These are phyloP conservation scores for Isabelozyma gotoi DNA, from an alignment of 805 yeast species.

Conservation along the genomic window DNA sequence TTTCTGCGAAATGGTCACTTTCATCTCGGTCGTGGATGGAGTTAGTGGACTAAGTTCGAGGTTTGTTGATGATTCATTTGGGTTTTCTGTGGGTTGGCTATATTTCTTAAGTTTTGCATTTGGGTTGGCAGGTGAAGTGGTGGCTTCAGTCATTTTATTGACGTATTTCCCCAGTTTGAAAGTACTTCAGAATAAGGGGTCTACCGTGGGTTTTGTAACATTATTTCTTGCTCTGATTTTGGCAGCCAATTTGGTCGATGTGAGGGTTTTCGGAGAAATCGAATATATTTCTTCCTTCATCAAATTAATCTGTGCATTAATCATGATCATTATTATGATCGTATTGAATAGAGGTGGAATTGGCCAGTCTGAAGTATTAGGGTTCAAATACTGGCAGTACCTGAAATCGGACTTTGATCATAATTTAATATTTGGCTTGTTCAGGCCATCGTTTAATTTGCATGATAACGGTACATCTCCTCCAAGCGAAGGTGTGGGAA, in stretches of 20 bases:
- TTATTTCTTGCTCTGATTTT: conserved; percentile 49
- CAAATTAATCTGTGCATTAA: conserved; percentile 52
- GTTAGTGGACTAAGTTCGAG: conserved; percentile 73
- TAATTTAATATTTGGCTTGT: conserved; percentile 62
- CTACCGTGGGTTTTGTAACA: conserved; percentile 63
- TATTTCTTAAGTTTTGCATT: conserved; percentile 73
- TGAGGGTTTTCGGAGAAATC: conserved; percentile 71
- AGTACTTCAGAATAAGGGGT: conserved; percentile 46
- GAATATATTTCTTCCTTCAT: conserved; percentile 62
- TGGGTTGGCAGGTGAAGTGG: conserved; percentile 76
- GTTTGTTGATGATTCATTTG: conserved; percentile 76
- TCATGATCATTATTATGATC: conserved; percentile 62
- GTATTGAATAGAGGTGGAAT: conserved; percentile 62
- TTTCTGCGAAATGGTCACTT: conserved; percentile 79
- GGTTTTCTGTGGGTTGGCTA: conserved; percentile 69
- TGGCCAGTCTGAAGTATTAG: conserved; percentile 33
- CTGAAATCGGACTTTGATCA: conserved; percentile 47
- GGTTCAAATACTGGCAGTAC: conserved; percentile 69
- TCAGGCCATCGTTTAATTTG: conserved; percentile 70
- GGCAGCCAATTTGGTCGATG: conserved; percentile 61
- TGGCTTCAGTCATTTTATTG: conserved; percentile 76
- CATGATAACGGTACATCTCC: conserved; percentile 56
- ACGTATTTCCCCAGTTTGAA: conserved; percentile 60
- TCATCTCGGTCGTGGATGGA: conserved; percentile 77
- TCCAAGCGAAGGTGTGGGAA: conserved; percentile 55